Conservation (phyloP, 306 rosid genomes). For the Medicago arabica region DNA sequence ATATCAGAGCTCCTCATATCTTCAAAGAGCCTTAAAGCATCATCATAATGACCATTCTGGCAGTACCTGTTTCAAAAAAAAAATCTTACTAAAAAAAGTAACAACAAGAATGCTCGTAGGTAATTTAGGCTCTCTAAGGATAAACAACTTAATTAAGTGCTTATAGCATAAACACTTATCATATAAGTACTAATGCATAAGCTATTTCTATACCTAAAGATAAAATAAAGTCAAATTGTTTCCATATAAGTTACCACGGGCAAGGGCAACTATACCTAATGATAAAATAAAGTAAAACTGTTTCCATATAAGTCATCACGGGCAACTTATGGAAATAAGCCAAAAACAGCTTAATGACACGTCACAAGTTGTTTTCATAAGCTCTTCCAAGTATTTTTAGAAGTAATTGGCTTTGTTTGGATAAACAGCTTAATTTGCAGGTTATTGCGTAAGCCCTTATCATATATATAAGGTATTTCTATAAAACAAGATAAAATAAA, state of each 20-base stretch:
- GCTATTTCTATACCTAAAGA: not conserved
- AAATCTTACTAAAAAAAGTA: slow-evolving; percentile 11
- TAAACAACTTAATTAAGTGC: not conserved
- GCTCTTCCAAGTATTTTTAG: not conserved
- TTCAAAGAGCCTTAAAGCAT: slow-evolving; percentile 67
- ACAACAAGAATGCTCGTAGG: not conserved
- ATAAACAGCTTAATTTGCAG: no score
- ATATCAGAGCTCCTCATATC: slow-evolving; percentile 62
- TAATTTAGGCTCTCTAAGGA: not conserved
- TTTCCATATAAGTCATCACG: not conserved
- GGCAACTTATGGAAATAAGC: not conserved
- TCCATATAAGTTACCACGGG: not conserved
- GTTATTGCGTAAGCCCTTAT: no score
- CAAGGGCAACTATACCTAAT: not conserved
- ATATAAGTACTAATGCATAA: not conserved
- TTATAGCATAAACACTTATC: not conserved
- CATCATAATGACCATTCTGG: slow-evolving; percentile 63
- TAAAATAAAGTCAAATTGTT: not conserved
- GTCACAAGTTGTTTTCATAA: not conserved
- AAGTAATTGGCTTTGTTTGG: not conserved
- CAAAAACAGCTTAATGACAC: not conserved
- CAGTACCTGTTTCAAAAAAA: slow-evolving; percentile 64
- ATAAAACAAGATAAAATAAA: no score
- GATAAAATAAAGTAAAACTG: not conserved
- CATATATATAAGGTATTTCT: no score